A percentile compares a stretch with the other conserved stretches of the same genome.
Conservation (phyloP, 352 stramenopile genomes). For the Globisporangium orthogonon region DNA sequence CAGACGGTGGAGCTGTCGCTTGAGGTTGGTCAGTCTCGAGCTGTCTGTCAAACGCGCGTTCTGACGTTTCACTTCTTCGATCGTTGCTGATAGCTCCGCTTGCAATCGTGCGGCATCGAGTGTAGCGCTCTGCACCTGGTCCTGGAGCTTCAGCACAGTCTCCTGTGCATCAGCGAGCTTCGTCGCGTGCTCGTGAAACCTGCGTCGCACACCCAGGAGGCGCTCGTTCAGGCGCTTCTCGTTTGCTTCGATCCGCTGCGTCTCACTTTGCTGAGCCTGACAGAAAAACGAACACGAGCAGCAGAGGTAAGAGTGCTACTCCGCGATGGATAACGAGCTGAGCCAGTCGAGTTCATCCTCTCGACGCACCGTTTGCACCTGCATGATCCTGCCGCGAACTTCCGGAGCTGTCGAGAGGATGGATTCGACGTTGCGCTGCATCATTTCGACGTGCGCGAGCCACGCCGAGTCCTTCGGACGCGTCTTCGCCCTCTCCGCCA, state of each 20-base stretch:
- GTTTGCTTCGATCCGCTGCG: conserved; percentile 19
- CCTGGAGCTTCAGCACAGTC: conserved; percentile 14
- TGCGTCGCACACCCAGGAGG: conserved; percentile 17
- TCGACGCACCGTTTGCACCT: conserved; percentile 17
- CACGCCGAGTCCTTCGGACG: conserved; percentile 20
- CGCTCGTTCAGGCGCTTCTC: conserved; percentile 34
- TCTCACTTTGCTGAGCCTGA: conserved; percentile 14
- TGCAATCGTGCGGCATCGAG: conserved; percentile 20
- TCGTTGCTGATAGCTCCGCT: conserved; percentile 5
- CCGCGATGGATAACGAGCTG: too few relatives aligned
- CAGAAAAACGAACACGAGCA: neutral
- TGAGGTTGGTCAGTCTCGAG: conserved; percentile 28
- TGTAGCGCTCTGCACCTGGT: conserved; percentile 10
- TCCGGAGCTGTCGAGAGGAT: conserved; percentile 13
- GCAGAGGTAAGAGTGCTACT: too few relatives aligned
- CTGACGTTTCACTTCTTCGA: conserved; percentile 14
- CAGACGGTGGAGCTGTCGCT: conserved; percentile 33
- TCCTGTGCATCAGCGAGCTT: conserved; percentile 11
- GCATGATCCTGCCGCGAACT: conserved; percentile 14
- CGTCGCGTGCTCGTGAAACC: conserved; percentile 22
- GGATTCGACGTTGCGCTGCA: conserved; percentile 16
- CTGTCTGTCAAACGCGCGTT: conserved; percentile 30
- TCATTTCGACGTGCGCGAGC: conserved; percentile 21
- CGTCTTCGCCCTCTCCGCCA: conserved; percentile 17
- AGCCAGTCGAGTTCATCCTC: neutral